Conservation (phyloP, 192 early-diverging fungal genomes). For the Coemansia sp. region DNA sequence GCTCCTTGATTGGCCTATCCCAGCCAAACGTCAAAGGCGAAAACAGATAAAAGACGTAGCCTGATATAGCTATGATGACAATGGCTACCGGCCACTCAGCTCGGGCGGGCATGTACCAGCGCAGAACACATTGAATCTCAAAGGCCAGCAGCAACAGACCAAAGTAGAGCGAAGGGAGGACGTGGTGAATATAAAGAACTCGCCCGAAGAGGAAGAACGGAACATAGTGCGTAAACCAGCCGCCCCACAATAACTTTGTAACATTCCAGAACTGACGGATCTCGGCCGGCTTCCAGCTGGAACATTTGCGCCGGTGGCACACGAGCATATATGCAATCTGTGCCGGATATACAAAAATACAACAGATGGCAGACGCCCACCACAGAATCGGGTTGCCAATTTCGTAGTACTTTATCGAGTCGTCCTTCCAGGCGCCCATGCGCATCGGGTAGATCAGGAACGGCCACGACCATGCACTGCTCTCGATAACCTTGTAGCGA, state of each 20-base stretch:
- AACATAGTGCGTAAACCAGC: conserved; percentile 64
- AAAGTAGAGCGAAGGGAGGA: conserved; percentile 56
- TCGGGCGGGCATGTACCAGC: conserved; percentile 48
- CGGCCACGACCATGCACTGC: conserved; percentile 62
- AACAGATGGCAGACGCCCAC: conserved; percentile 22
- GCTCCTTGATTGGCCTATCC: conserved; percentile 54
- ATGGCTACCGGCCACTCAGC: conserved; percentile 10
- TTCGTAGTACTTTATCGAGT: conserved; percentile 62
- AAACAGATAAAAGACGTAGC: conserved; percentile 63
- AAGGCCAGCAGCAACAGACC: conserved; percentile 62
- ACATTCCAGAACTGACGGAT: conserved; percentile 56
- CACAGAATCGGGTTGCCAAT: conserved; percentile 65
- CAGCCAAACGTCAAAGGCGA: conserved; percentile 76
- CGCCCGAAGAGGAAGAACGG: conserved; percentile 71
- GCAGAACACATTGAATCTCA: conserved; percentile 67
- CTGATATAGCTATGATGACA: conserved; percentile 7
- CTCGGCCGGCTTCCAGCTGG: conserved; percentile 35
- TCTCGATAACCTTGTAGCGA: conserved; percentile 59
- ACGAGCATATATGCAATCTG: conserved; percentile 44
- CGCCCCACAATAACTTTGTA: conserved; percentile 47
- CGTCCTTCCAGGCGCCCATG: conserved; percentile 63
- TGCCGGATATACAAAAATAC: conserved; percentile 15
- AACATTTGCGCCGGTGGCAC: conserved; percentile 31
- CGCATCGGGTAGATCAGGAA: conserved; percentile 58
- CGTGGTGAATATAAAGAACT: conserved; percentile 63